Evolutionary conservation across 129 eudicot species (phyloP).

Genomic region (Artemisia argyi): DNA sequence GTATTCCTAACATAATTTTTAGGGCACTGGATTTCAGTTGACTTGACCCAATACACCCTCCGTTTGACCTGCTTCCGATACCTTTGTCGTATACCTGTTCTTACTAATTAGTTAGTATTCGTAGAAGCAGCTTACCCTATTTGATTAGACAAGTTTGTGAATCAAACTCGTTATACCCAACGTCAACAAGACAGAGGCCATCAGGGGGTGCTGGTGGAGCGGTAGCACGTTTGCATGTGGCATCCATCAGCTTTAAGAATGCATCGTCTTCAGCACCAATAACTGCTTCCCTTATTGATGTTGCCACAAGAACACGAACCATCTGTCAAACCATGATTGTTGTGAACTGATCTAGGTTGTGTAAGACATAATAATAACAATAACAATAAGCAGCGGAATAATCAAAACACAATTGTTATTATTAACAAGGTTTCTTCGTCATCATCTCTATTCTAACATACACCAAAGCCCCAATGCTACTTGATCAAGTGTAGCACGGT

Average conservation of each 20-base stretch:
- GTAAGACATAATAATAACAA: too few species aligned
- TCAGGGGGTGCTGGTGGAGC: slow-evolving; percentile 99
- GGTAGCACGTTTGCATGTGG: slow-evolving; percentile 95
- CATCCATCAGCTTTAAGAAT: slow-evolving; percentile 85
- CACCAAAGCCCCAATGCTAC: too few species aligned
- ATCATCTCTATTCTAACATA: too few species aligned
- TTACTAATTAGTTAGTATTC: not conserved
- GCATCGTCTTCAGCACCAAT: slow-evolving; percentile 95
- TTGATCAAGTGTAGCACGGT: too few species aligned
- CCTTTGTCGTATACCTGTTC: not conserved
- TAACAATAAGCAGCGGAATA: too few species aligned
- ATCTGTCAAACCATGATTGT: slow-evolving; percentile 52
- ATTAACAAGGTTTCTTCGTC: too few species aligned
- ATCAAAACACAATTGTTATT: too few species aligned
- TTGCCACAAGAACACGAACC: slow-evolving; percentile 98
- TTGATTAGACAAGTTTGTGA: slow-evolving; percentile 48
- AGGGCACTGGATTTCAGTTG: too few species aligned
- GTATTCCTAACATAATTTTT: too few species aligned
- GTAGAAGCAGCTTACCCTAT: slow-evolving; percentile 26
- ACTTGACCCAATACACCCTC: too few species aligned
- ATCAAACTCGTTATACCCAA: slow-evolving; percentile 79
- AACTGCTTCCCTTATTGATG: slow-evolving; percentile 90
- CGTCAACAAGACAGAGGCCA: slow-evolving; percentile 94
- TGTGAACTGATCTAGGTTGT: too few species aligned
- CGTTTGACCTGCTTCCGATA: too few species aligned